Percentiles rank a stretch among this genome's conserved stretches.
These are phyloP conservation scores for Phaeotremella fagi DNA, from an alignment of 768 basidiomycete genomes.

Conservation along the genomic window DNA sequence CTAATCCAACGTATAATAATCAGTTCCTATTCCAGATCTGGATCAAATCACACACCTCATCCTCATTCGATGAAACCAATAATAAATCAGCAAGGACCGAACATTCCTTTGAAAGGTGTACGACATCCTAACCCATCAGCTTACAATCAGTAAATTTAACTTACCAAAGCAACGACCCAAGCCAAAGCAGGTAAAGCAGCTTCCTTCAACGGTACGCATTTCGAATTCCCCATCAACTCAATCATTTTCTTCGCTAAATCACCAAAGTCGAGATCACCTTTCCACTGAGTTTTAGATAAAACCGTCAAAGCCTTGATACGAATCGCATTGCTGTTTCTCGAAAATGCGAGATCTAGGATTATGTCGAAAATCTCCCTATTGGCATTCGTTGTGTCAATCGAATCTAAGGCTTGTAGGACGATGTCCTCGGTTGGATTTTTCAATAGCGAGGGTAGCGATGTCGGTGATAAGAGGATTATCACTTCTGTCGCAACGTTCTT, in stretches of 20 bases:
- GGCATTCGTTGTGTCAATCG: neutral
- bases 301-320: constrained; percentile 14
- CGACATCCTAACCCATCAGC: too few species aligned
- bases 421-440: too few species aligned
- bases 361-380: constrained; percentile 6
- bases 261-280: too few species aligned
- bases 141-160: too few species aligned
- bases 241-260: too few species aligned
- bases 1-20: constrained; percentile 7
- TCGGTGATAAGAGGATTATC: neutral
- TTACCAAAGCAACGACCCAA: constrained; percentile 13
- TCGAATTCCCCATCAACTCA: too few species aligned
- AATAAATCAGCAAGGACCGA: too few species aligned
- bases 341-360: constrained; percentile 5
- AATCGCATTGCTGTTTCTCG: constrained; percentile 6
- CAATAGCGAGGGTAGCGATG: too few species aligned
- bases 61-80: constrained; percentile 15
- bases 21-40: neutral
- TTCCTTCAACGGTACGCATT: constrained; percentile 28
- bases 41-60: constrained; percentile 11
- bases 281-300: constrained; percentile 4
- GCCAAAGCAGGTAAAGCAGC: constrained; percentile 25
- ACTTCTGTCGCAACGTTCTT: constrained; percentile 1
- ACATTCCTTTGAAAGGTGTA: too few species aligned
- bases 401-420: constrained; percentile 5